Base-by-base conservation (phyloP, 768 basidiomycete genomes). In the Mycena vitilis region DNA sequence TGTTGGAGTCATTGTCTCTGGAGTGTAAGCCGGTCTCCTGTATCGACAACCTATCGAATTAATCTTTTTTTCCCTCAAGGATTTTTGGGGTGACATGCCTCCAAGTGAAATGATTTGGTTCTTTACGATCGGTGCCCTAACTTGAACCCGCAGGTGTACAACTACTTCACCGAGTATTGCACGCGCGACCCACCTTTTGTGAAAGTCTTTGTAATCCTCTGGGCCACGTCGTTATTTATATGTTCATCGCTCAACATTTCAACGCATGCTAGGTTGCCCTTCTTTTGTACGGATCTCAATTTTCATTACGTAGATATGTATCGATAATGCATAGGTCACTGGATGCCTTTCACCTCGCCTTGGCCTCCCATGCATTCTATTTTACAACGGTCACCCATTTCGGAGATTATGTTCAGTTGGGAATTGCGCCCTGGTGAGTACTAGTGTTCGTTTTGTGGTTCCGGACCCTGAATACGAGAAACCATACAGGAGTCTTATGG, bases 121-220 rank as follows among this genome's bases (percentile, higher is more conserved):
- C 12, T 49, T 22, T 7, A 15, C 48, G 23, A 30, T 30, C 23
- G 23, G 22, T 16, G 48, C 22, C 23, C 48, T n/a, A 7, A 49
- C 22, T 49, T 5, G 10, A 49, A 49, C 7, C 48, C 48, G 48
- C 23, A 49, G 48, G 48, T 22, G 23, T 59, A 63, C 47, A 42
- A 55, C n/a, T 63, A 63, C n/a, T 63, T 63, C 62, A 63, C 62
- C 36, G 55, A 56, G 56, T 16, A 54, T 63, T 55, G 30, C n/a
- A 11, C 20, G 53, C 62, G 54, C 9, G 62, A 63, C 54, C 34
- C 53, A 56, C 44, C 30, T 36, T 23, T 63, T 22, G 36, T 55
- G 53, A 63, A 63, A 25, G 38, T 53, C 0, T 63, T 47, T 63
- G 62, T 63, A 55, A 7, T 53, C 30, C 47, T 53, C n/a, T 44